Conservation (phyloP, 192 early-diverging fungal genomes). For the Coemansia sp. region DNA sequence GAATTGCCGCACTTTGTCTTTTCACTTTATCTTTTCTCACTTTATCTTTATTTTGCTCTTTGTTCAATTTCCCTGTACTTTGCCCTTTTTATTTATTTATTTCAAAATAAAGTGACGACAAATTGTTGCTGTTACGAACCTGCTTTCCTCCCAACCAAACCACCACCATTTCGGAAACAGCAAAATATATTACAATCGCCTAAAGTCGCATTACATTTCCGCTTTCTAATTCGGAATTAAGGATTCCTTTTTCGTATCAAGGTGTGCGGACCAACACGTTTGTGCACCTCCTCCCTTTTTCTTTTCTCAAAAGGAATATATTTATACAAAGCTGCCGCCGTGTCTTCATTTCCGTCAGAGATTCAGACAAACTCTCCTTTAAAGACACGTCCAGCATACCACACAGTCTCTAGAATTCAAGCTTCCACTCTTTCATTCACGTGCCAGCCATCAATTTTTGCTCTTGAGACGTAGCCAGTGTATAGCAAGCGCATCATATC, state of each 20-base stretch:
- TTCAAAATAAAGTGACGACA: background rate
- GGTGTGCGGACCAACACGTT: background rate
- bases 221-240: background rate
- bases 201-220: background rate
- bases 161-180: background rate
- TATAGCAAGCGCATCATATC: too few species aligned
- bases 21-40: conserved; percentile 4
- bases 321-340: background rate
- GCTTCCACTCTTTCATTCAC: background rate
- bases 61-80: conserved; percentile 9
- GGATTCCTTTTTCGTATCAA: background rate
- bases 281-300: background rate
- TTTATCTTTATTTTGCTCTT: conserved; percentile 14
- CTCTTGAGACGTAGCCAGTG: too few species aligned
- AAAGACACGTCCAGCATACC: background rate
- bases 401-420: background rate
- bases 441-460: too few species aligned
- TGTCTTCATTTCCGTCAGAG: background rate
- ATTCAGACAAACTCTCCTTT: background rate
- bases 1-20: conserved; percentile 3
- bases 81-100: background rate
- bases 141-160: background rate
- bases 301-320: conserved; percentile 1
- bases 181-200: background rate
- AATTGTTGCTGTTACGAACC: background rate